Percentiles rank a stretch among this genome's conserved stretches.
These are phyloP conservation scores for Chloranthus sessilifolius DNA, from an alignment of 164 flowering plant genomes.

Conservation along the genomic window DNA sequence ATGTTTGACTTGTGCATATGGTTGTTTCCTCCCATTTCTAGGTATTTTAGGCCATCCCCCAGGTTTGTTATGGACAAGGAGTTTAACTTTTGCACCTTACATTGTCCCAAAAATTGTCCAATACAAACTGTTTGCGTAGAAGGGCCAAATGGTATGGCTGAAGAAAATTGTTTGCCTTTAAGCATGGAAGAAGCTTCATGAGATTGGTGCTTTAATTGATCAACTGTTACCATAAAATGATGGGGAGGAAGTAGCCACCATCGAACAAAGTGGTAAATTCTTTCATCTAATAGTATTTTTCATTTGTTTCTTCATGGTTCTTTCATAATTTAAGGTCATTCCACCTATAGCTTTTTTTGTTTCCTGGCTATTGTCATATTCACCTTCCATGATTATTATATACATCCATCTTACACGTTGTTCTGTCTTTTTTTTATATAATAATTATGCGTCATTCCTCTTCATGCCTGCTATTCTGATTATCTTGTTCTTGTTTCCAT, in stretches of 20 bases:
- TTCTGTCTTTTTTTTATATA: too few relatives aligned
- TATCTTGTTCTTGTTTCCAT: too few relatives aligned
- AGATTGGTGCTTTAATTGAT: constrained; percentile 70
- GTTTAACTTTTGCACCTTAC: constrained; percentile 35
- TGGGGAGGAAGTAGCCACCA: constrained; percentile 30
- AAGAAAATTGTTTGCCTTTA: constrained; percentile 71
- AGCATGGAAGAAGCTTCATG: constrained; percentile 77
- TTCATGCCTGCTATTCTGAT: too few relatives aligned
- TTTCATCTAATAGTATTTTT: not conserved
- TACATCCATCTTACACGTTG: too few relatives aligned
- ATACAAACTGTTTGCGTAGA: constrained; percentile 38
- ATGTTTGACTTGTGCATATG: too few relatives aligned
- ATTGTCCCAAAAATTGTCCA: constrained; percentile 75
- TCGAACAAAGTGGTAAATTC: constrained; percentile 38
- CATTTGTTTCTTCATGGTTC: not conserved
- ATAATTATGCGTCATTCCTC: too few relatives aligned
- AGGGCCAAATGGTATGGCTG: constrained; percentile 33
- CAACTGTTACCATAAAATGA: constrained; percentile 65
- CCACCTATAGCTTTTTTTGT: too few relatives aligned
- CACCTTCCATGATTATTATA: too few relatives aligned
- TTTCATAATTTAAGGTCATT: too few relatives aligned
- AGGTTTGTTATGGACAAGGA: constrained; percentile 39
- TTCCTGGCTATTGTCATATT: too few relatives aligned
- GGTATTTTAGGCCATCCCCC: constrained; percentile 80
- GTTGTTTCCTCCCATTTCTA: constrained; percentile 11